Base-by-base conservation (phyloP, 129 eudicot species). In the Artemisia argyi region DNA sequence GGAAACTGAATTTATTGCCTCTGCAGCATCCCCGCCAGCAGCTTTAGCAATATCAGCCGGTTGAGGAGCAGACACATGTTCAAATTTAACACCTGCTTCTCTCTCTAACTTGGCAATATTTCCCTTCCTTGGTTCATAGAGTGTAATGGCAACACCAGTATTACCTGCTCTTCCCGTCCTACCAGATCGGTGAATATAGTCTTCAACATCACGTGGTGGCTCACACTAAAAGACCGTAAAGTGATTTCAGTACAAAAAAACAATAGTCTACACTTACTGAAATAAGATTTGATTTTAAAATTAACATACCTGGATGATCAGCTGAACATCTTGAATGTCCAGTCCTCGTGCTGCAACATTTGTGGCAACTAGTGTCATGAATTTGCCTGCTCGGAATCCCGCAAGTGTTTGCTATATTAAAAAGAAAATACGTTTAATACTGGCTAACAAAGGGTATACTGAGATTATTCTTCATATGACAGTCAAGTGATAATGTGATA, bases 121-220 rank as follows among this genome's bases (percentile, higher is more conserved):
- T 49, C 91, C 66, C 77, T 75, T 84, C 76, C 87, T 81, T 49
- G 99, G 96, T 77, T 91, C 99, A 59, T 82, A 88, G 73, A 95
- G 96, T 85, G 93, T 95, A 32, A 95, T 95, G 28, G 99, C 96
- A 69, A 91, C 87, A 16, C 99, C 97, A 6, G 89, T 15, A 64
- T 30, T 61, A 89, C 98, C 98, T 59, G 99, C 99, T 78, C 97
- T 86, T 22, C 99, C 99, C 39, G 97, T 90, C 71, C 99, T 82
- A 15, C 99, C 99, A 64, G 97, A 95, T 54, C 97, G 84, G 71
- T 95, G 99, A 79, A 95, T 95, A 54, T 95, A 95, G 47, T 94
- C 99, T 81, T 95, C 99, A 5, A 95, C 99, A 73, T 90, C 99
- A 69, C 97, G 94, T 9, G 97, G 96, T 13, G 99, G 99, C 73